A percentile compares a stretch with the other conserved stretches of the same genome.
These are phyloP conservation scores for Phytopythium ostracodes DNA, from an alignment of 352 stramenopile genomes.

Conservation along the genomic window DNA sequence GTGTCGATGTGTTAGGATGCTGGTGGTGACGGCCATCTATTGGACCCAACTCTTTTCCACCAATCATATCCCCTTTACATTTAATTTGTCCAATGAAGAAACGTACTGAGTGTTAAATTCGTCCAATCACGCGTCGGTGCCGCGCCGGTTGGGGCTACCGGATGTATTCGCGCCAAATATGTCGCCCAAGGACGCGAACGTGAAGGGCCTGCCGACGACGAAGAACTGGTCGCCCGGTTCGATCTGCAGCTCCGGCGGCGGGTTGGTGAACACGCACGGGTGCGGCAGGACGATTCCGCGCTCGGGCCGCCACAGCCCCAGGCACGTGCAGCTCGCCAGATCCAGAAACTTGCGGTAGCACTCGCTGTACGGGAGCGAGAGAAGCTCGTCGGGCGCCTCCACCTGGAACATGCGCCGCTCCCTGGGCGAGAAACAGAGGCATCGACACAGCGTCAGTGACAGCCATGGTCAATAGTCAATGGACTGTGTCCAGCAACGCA, in stretches of 20 bases:
- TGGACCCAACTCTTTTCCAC: constrained; percentile 5
- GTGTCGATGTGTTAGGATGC: no score
- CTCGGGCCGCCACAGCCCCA: constrained; percentile 61
- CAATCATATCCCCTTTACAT: constrained; percentile 11
- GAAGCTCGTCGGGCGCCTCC: constrained; percentile 39
- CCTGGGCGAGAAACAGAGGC: constrained; percentile 21
- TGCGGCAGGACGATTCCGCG: constrained; percentile 47
- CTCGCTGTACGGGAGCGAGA: constrained; percentile 45
- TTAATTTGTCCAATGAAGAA: constrained; percentile 4
- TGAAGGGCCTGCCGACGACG: constrained; percentile 63
- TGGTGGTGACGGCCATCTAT: constrained; percentile 9
- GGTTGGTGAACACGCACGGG: constrained; percentile 66
- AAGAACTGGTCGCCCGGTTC: constrained; percentile 63
- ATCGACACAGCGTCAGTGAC: no score
- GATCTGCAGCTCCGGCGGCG: constrained; percentile 48
- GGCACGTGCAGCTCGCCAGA: constrained; percentile 49
- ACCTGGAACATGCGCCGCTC: constrained; percentile 68
- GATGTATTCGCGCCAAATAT: constrained; percentile 25
- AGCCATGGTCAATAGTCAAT: neutral
- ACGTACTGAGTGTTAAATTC: neutral
- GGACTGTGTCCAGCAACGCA: constrained; percentile 15
- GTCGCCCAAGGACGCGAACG: constrained; percentile 24
- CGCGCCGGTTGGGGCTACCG: neutral
- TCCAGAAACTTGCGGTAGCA: constrained; percentile 78
- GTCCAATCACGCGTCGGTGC: constrained; percentile 2